These are phyloP conservation scores for Porphyrellus cyaneotinctus DNA, from an alignment of 768 basidiomycete genomes.

Conservation along the genomic window DNA sequence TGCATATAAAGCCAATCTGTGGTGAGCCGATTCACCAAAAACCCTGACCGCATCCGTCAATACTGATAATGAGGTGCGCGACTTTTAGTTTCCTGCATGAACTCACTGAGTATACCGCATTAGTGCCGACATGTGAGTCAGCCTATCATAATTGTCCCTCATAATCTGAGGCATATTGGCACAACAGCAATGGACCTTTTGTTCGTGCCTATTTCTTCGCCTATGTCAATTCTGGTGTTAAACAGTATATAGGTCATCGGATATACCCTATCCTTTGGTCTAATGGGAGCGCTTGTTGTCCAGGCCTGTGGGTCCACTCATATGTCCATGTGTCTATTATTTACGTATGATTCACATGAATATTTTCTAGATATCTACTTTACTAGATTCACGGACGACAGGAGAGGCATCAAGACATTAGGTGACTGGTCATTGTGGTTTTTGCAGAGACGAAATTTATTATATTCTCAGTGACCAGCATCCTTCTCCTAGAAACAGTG, in stretches of 20 bases:
- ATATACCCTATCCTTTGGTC: background rate
- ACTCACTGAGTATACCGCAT: no score
- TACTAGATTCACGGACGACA: constrained; percentile 16
- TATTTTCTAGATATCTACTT: constrained; percentile 17
- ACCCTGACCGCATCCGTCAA: no score
- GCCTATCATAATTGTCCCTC: background rate
- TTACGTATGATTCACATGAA: no score
- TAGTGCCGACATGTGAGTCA: background rate
- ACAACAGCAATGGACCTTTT: background rate
- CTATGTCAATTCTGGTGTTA: background rate
- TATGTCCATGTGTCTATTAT: no score
- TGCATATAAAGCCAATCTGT: no score
- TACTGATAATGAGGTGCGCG: background rate
- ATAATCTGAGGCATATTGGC: background rate
- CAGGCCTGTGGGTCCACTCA: background rate
- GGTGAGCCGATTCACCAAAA: no score
- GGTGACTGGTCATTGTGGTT: background rate
- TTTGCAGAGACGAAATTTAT: background rate
- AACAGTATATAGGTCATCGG: background rate
- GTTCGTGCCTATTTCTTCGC: background rate
- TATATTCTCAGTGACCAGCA: background rate
- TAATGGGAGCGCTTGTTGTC: background rate
- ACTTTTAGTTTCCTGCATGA: background rate
- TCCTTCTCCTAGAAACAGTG: background rate
- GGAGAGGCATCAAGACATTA: constrained; percentile 9